phyloP scores from a whole-genome alignment of 169 alveolate species.

The Cryptosporidium xiaoi region DNA sequence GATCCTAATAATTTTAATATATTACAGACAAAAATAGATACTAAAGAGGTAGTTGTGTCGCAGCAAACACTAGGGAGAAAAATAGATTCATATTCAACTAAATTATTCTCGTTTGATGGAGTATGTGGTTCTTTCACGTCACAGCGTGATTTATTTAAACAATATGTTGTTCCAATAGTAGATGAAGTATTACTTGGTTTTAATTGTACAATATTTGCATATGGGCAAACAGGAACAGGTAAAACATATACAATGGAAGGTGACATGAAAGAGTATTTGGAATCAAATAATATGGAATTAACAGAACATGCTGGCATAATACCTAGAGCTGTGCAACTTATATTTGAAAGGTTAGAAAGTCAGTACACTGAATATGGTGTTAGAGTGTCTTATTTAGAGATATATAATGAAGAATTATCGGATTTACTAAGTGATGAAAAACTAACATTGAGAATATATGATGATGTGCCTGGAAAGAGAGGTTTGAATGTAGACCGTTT shows the following conservation, averaged over 20 bases:
- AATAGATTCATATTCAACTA: constrained; percentile 73
- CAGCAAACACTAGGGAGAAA: constrained; percentile 64
- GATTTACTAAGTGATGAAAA: constrained; percentile 83
- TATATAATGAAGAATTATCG: constrained; percentile 87
- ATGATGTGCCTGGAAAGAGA: constrained; percentile 81
- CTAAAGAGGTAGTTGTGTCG: constrained; percentile 75
- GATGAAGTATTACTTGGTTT: constrained; percentile 90
- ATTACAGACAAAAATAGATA: constrained; percentile 75
- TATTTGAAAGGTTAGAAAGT: constrained; percentile 80
- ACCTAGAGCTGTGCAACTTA: constrained; percentile 83
- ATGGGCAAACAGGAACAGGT: constrained; percentile 90
- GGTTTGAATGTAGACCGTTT: constrained; percentile 84
- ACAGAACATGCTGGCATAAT: constrained; percentile 82
- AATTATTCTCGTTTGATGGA: constrained; percentile 81
- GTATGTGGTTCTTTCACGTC: constrained; percentile 79
- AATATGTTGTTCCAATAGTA: constrained; percentile 86
- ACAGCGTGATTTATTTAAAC: constrained; percentile 78
- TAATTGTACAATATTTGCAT: constrained; percentile 89
- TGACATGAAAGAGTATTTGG: constrained; percentile 79
- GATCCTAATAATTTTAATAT: constrained; percentile 80
- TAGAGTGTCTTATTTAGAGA: constrained; percentile 86
- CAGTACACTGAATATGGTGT: constrained; percentile 84
- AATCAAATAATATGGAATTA: constrained; percentile 53
- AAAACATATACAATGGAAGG: constrained; percentile 86
- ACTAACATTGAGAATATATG: constrained; percentile 77